phyloP scores from a whole-genome alignment of 208 protist genomes.

The Wallacemonas sp. region DNA sequence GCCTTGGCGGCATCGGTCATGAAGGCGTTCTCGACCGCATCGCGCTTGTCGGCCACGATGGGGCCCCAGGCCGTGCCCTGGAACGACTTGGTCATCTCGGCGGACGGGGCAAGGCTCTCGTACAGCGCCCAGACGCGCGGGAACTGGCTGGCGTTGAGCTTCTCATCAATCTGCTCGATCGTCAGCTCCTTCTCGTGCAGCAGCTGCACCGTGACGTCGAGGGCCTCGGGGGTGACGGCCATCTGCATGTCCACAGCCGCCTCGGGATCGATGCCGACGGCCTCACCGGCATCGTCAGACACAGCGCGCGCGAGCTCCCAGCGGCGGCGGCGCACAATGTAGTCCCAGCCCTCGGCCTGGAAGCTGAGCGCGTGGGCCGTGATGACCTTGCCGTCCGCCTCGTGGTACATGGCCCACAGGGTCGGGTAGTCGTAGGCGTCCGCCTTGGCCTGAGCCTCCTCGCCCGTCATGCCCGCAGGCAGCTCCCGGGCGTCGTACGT shows the following conservation, averaged over 20 bases:
- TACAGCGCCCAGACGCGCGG: slow-evolving; percentile 44
- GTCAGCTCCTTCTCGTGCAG: slow-evolving; percentile 11
- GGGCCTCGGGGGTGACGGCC: slow-evolving; percentile 13
- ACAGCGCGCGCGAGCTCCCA: slow-evolving; percentile 45
- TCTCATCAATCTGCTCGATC: slow-evolving; percentile 12
- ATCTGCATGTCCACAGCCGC: slow-evolving; percentile 24
- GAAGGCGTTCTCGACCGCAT: slow-evolving; percentile 20
- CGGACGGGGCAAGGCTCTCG: slow-evolving; percentile 30
- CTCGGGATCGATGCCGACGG: slow-evolving; percentile 24
- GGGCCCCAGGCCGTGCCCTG: slow-evolving; percentile 7
- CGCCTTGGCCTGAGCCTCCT: slow-evolving; percentile 11
- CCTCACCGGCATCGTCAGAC: slow-evolving; percentile 36
- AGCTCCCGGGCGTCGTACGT: slow-evolving; percentile 32
- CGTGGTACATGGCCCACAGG: slow-evolving; percentile 46
- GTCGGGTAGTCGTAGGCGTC: slow-evolving; percentile 41
- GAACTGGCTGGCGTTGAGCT: slow-evolving; percentile 5
- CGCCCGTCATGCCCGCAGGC: slow-evolving; percentile 7
- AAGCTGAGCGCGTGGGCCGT: slow-evolving; percentile 39
- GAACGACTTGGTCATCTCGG: slow-evolving; percentile 12
- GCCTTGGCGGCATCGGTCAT: slow-evolving; percentile 20
- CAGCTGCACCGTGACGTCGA: slow-evolving; percentile 22
- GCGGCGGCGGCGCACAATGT: slow-evolving; percentile 37
- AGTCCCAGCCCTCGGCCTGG: slow-evolving; percentile 45
- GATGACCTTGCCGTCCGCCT: slow-evolving; percentile 20
- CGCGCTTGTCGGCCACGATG: slow-evolving; percentile 5